phyloP scores from a whole-genome alignment of 495 filamentous ascomycete genomes.

The Podospora australis region DNA sequence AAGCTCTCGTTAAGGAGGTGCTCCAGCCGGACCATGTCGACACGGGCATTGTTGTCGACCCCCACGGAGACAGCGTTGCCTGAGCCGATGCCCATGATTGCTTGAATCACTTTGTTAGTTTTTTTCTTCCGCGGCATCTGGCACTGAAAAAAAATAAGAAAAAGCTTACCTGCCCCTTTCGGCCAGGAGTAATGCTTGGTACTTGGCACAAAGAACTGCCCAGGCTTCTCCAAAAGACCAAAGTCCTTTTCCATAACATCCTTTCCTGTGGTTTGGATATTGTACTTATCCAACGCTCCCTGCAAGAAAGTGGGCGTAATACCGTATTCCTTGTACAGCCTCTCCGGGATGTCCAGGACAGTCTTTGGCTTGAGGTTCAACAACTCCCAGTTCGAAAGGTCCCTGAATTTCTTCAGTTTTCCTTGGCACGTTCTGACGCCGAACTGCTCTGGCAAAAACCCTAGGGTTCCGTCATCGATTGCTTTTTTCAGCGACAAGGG shows the following conservation, averaged over 20 bases:
- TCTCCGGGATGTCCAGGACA: conserved; percentile 34
- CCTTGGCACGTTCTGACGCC: conserved; percentile 30
- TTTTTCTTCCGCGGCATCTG: background rate
- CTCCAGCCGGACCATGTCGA: conserved; percentile 30
- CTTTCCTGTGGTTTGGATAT: conserved; percentile 38
- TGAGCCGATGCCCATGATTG: conserved; percentile 40
- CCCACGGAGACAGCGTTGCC: conserved; percentile 31
- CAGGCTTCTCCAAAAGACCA: conserved; percentile 24
- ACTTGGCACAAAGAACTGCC: conserved; percentile 28
- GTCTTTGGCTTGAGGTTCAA: conserved; percentile 38
- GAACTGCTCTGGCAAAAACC: conserved; percentile 31
- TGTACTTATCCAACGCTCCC: conserved; percentile 28
- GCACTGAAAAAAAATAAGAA: background rate
- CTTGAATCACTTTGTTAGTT: conserved; percentile 10
- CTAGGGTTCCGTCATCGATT: conserved; percentile 26
- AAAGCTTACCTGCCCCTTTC: conserved; percentile 33
- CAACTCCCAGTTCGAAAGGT: conserved; percentile 40
- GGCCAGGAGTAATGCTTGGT: conserved; percentile 47
- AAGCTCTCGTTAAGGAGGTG: conserved; percentile 25
- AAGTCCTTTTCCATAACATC: conserved; percentile 28
- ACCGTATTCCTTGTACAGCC: conserved; percentile 30
- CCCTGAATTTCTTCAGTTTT: conserved; percentile 26
- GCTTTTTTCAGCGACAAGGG: conserved; percentile 35
- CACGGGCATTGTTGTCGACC: conserved; percentile 33
- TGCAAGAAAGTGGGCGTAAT: conserved; percentile 31